A percentile compares a stretch with the other conserved stretches of the same genome.
phyloP scores from a whole-genome alignment of 306 rosid species.

The Castanopsis chinensis region DNA sequence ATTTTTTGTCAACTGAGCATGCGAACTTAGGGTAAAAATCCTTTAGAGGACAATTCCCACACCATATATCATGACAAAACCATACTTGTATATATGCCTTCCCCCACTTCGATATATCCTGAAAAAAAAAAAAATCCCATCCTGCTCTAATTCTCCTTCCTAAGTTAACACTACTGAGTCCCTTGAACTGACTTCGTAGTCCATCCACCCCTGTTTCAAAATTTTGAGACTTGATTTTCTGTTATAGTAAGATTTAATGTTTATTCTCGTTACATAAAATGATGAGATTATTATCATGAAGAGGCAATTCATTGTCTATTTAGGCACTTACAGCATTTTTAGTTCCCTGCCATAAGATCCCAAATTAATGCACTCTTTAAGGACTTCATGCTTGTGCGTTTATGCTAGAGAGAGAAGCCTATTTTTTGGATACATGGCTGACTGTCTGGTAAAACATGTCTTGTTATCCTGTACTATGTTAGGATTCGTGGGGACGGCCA shows the following conservation, averaged over 20 bases:
- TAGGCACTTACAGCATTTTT: not conserved
- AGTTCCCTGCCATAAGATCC: not conserved
- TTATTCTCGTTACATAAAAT: not conserved
- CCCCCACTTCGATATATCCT: too few relatives aligned
- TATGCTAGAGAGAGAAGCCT: not conserved
- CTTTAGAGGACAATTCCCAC: too few relatives aligned
- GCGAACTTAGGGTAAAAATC: too few relatives aligned
- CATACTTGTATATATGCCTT: too few relatives aligned
- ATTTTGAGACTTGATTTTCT: not conserved
- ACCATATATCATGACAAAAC: too few relatives aligned
- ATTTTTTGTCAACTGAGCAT: too few relatives aligned
- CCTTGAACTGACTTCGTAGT: too few relatives aligned
- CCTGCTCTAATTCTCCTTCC: too few relatives aligned
- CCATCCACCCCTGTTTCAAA: not conserved
- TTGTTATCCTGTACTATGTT: not conserved
- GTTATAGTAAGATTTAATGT: not conserved
- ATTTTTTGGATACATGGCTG: not conserved
- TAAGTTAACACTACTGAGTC: too few relatives aligned
- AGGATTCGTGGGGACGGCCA: slow-evolving; percentile 50
- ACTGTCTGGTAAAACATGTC: not conserved
- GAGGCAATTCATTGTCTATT: not conserved
- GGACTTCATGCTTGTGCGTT: not conserved
- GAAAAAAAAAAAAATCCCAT: too few relatives aligned
- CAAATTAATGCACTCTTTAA: not conserved
- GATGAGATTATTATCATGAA: not conserved